Evolutionary conservation across 2,329 filamentous ascomycete genomes (phyloP).

Genomic region (Fusarium sp.): DNA sequence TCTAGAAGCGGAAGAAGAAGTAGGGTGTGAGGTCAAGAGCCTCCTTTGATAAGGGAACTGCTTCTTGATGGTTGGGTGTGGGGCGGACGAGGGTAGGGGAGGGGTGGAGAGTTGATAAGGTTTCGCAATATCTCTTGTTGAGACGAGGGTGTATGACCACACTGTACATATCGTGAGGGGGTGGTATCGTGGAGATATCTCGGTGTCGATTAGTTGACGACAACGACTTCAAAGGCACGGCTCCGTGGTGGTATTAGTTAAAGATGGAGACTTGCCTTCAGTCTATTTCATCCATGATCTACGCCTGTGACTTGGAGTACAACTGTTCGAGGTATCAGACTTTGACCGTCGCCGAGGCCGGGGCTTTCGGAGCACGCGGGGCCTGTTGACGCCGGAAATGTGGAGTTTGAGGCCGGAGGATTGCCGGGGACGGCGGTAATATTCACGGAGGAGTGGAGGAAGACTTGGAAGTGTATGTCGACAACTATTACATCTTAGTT

Average conservation of each 20-base stretch:
- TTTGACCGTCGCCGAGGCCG: not conserved
- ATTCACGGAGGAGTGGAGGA: not conserved
- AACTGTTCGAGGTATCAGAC: not conserved
- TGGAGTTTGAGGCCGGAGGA: not conserved
- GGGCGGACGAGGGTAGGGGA: not conserved
- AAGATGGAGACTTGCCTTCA: not conserved
- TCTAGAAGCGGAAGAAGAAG: not conserved
- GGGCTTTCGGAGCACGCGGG: not conserved
- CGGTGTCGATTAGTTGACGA: not conserved
- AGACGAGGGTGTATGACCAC: not conserved
- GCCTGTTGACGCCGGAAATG: not conserved
- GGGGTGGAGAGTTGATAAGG: not conserved
- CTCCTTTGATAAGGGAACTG: not conserved
- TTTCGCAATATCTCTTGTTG: not conserved
- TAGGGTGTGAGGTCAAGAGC: not conserved
- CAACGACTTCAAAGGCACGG: not conserved
- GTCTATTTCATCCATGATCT: not conserved
- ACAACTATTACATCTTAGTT: not conserved
- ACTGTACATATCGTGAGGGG: not conserved
- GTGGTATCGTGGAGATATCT: not conserved
- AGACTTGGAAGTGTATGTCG: not conserved
- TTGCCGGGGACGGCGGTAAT: not conserved
- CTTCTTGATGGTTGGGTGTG: not conserved
- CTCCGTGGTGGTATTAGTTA: not conserved
- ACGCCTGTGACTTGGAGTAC: not conserved